A percentile compares a stretch with the other conserved stretches of the same genome.
Evolutionary conservation across 305 asterid species (phyloP).

Genomic region (Fraxinus sp.): DNA sequence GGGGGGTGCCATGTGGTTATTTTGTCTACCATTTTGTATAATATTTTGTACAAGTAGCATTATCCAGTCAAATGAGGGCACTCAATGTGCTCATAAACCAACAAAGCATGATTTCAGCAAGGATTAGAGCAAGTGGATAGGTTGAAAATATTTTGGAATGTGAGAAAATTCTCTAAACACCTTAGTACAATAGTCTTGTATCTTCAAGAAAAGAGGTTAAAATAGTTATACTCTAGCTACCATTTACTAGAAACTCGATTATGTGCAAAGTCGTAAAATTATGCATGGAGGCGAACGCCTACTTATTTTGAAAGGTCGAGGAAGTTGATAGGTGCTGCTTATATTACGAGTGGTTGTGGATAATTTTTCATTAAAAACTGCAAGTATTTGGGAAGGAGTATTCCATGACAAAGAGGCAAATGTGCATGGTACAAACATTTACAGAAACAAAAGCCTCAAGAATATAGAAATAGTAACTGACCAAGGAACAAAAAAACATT

Average conservation of each 20-base stretch:
- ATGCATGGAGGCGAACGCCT: not conserved
- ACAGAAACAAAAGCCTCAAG: not conserved
- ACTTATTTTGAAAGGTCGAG: not conserved
- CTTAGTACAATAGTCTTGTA: not conserved
- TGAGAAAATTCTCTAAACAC: not conserved
- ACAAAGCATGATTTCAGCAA: not conserved
- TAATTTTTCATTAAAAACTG: not conserved
- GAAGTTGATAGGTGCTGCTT: not conserved
- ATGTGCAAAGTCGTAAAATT: not conserved
- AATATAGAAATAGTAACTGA: not conserved
- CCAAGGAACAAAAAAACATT: not conserved
- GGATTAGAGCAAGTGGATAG: not conserved
- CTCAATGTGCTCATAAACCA: not conserved
- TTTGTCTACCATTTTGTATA: too few species aligned
- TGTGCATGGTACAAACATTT: not conserved
- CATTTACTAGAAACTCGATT: not conserved
- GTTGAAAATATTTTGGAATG: not conserved
- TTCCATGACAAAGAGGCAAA: not conserved
- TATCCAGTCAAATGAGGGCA: not conserved
- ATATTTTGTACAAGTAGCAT: too few species aligned
- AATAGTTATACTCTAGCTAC: not conserved
- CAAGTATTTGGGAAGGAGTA: not conserved
- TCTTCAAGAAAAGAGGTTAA: not conserved
- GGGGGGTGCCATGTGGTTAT: too few species aligned
- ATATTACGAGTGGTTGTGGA: not conserved